Conservation (phyloP, 441 rosid genomes). For the Cnidoscolus chayamansa region DNA sequence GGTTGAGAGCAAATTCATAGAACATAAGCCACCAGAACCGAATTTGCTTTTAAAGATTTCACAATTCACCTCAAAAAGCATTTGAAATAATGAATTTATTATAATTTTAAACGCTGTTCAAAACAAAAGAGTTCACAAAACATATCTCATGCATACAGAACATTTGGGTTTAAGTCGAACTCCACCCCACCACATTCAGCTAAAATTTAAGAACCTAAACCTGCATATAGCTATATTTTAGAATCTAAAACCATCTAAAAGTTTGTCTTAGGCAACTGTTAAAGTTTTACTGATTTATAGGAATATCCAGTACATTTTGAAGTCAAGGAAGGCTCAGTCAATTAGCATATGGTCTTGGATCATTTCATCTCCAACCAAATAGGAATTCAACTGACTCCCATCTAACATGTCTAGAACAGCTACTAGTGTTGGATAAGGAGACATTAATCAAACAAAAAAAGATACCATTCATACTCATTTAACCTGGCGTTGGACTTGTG, state of each 20-base stretch:
- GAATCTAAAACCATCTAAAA: background rate
- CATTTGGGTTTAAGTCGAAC: background rate
- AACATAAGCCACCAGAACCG: background rate
- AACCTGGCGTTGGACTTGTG: background rate
- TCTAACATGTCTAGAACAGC: background rate
- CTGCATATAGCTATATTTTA: background rate
- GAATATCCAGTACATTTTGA: background rate
- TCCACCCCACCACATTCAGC: background rate
- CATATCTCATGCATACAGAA: background rate
- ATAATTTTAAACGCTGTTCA: background rate
- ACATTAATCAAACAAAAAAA: background rate
- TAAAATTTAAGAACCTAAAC: background rate
- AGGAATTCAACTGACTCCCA: conserved; percentile 2
- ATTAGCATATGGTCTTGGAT: background rate
- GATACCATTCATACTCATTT: background rate
- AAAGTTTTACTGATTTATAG: background rate
- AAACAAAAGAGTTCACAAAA: conserved; percentile 1
- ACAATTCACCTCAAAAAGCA: conserved; percentile 1
- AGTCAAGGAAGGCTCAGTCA: background rate
- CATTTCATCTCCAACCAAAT: background rate
- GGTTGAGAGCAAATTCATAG: background rate
- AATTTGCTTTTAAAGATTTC: background rate
- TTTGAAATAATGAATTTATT: background rate
- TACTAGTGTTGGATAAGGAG: background rate
- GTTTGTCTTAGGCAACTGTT: background rate